phyloP scores from a whole-genome alignment of 345 rosid genomes.

The thale cress (Arabidopsis thaliana) region DNA sequence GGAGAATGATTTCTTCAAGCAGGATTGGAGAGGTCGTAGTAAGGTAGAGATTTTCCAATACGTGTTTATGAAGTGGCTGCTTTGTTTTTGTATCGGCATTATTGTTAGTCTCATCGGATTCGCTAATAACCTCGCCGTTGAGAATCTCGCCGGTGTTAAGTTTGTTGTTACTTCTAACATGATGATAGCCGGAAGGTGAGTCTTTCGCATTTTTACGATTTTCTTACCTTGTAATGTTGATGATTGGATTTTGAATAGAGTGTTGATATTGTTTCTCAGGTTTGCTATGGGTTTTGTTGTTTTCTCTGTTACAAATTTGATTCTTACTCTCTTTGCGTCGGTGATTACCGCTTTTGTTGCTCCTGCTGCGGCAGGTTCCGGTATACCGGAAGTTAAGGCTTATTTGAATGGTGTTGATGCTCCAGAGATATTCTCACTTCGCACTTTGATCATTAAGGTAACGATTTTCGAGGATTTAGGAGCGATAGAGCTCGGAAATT shows the following conservation, averaged over 20 bases:
- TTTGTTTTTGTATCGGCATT: slow-evolving; percentile 70
- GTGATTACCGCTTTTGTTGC: slow-evolving; percentile 67
- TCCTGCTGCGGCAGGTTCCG: slow-evolving; percentile 95
- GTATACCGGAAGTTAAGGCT: slow-evolving; percentile 96
- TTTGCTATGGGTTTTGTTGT: slow-evolving; percentile 69
- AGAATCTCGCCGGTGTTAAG: slow-evolving; percentile 84
- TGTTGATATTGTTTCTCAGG: slow-evolving; percentile 45
- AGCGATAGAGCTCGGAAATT: not conserved
- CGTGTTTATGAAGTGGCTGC: slow-evolving; percentile 78
- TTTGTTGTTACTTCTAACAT: slow-evolving; percentile 88
- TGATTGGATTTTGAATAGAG: not conserved
- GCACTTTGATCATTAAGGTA: slow-evolving; percentile 82
- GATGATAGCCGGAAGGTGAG: slow-evolving; percentile 72
- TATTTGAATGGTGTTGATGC: slow-evolving; percentile 96
- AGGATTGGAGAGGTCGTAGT: slow-evolving; percentile 84
- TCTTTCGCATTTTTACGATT: not conserved
- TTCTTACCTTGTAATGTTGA: not conserved
- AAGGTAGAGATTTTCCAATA: slow-evolving; percentile 72
- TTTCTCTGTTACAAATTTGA: slow-evolving; percentile 68
- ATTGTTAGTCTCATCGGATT: slow-evolving; percentile 84
- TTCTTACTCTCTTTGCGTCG: slow-evolving; percentile 72
- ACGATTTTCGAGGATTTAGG: not conserved
- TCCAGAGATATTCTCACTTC: slow-evolving; percentile 70
- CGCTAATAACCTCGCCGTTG: slow-evolving; percentile 82
- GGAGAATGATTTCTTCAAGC: slow-evolving; percentile 91